A percentile compares a stretch with the other conserved stretches of the same genome.
Evolutionary conservation across 2,329 filamentous ascomycete species (phyloP).

Genomic region (Plectosphaerella cucumerina): DNA sequence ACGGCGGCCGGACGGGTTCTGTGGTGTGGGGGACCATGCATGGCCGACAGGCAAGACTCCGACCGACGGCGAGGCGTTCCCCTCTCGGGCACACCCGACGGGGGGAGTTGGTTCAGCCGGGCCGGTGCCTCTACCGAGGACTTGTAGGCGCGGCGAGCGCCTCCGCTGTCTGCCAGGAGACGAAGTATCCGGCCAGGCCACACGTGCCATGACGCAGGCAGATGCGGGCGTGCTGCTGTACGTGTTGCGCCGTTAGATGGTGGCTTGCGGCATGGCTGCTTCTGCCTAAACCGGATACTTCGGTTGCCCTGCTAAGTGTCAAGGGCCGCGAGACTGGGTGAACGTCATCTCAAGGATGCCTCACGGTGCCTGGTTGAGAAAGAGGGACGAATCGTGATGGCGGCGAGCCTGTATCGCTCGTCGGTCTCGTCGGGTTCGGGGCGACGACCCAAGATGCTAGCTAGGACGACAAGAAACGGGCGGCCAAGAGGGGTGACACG

Average conservation of each 20-base stretch:
- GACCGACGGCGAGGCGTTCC: not conserved
- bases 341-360: not conserved
- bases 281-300: conserved; percentile 1
- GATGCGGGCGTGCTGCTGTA: not conserved
- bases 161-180: too few species aligned
- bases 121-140: not conserved
- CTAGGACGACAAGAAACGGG: not conserved
- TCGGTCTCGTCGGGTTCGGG: not conserved
- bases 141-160: too few species aligned
- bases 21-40: too few species aligned
- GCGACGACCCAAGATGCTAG: not conserved
- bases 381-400: too few species aligned
- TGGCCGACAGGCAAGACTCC: not conserved
- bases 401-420: not conserved
- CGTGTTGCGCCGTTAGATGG: not conserved
- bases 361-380: too few species aligned
- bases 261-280: not conserved
- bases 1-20: too few species aligned
- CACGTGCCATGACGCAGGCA: not conserved
- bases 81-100: not conserved
- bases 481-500: not conserved
- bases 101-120: not conserved
- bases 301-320: not conserved
- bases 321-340: not conserved
- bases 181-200: not conserved